Conservation (phyloP, 2,329 filamentous ascomycete genomes). For the Colletotrichum endophyticum region DNA sequence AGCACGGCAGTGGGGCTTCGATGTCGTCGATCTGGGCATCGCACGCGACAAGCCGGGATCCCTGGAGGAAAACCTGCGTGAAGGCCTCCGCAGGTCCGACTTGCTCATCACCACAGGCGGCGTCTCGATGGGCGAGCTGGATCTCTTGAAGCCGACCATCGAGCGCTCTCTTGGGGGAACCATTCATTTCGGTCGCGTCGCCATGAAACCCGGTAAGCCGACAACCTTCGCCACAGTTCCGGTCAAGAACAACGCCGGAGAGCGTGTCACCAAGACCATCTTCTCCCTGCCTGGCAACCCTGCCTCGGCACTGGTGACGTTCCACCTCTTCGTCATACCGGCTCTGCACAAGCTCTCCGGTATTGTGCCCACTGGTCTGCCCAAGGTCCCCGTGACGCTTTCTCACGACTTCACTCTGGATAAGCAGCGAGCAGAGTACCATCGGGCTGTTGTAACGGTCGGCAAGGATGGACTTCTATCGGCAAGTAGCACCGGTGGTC, state of each 20-base stretch:
- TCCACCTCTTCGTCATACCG: constrained; percentile 92
- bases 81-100: constrained; percentile 76
- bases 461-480: constrained; percentile 70
- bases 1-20: constrained; percentile 74
- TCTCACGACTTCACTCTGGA: constrained; percentile 79
- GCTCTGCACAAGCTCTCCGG: constrained; percentile 80
- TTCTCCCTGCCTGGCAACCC: constrained; percentile 96
- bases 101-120: constrained; percentile 91
- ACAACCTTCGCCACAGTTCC: constrained; percentile 94
- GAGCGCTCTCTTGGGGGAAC: constrained; percentile 88
- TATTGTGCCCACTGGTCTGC: constrained; percentile 69
- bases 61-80: constrained; percentile 78
- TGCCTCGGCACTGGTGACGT: constrained; percentile 89
- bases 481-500: constrained; percentile 85
- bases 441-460: constrained; percentile 77
- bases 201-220: constrained; percentile 98
- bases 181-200: constrained; percentile 94
- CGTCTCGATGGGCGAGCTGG: constrained; percentile 97
- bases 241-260: constrained; percentile 62
- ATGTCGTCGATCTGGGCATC: constrained; percentile 85
- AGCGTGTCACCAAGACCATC: constrained; percentile 70
- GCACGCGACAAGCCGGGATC: constrained; percentile 74
- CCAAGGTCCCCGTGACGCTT: constrained; percentile 73
- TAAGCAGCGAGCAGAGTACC: constrained; percentile 81
- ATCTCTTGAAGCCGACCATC: constrained; percentile 94